phyloP scores from a whole-genome alignment of 768 basidiomycete genomes.

The Leccinum barrowsii region DNA sequence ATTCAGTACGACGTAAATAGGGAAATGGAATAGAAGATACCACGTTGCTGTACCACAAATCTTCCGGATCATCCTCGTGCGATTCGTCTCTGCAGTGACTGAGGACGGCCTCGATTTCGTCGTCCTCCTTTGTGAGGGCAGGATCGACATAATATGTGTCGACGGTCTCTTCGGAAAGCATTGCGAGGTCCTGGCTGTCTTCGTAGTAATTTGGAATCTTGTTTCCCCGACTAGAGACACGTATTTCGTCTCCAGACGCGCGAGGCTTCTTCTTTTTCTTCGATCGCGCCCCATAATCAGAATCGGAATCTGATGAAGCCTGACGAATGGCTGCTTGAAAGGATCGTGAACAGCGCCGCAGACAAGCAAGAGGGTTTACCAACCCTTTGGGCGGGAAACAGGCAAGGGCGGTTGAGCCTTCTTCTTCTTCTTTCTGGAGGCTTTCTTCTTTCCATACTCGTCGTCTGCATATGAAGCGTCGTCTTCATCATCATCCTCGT shows the following conservation, averaged over 20 bases:
- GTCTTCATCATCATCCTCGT: slow-evolving; percentile 66
- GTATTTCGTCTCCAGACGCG: slow-evolving; percentile 63
- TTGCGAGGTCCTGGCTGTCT: slow-evolving; percentile 71
- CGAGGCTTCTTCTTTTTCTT: slow-evolving; percentile 79
- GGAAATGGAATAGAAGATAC: slow-evolving; percentile 39
- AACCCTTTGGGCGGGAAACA: slow-evolving; percentile 58
- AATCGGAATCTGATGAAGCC: slow-evolving; percentile 74
- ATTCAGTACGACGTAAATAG: slow-evolving; percentile 3
- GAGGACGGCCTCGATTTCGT: slow-evolving; percentile 91
- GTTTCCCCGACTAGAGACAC: slow-evolving; percentile 69
- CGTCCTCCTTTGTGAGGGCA: slow-evolving; percentile 55
- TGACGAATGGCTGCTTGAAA: slow-evolving; percentile 48
- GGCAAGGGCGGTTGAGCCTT: slow-evolving; percentile 38
- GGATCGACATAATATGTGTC: slow-evolving; percentile 56
- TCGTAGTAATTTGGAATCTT: slow-evolving; percentile 85
- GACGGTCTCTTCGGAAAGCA: slow-evolving; percentile 52
- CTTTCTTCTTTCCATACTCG: slow-evolving; percentile 70
- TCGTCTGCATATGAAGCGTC: slow-evolving; percentile 79
- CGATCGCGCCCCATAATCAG: slow-evolving; percentile 80
- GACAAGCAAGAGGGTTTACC: slow-evolving; percentile 12
- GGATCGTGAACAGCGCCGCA: slow-evolving; percentile 5
- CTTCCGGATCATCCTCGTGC: slow-evolving; percentile 68
- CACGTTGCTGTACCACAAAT: slow-evolving; percentile 85
- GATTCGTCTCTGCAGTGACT: slow-evolving; percentile 85
- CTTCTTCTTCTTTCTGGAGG: slow-evolving; percentile 65